Evolutionary conservation across 257 asterid species (phyloP), one percentile per base, ranked within the genome.

Genomic region (Solanum tacnaense): DNA sequence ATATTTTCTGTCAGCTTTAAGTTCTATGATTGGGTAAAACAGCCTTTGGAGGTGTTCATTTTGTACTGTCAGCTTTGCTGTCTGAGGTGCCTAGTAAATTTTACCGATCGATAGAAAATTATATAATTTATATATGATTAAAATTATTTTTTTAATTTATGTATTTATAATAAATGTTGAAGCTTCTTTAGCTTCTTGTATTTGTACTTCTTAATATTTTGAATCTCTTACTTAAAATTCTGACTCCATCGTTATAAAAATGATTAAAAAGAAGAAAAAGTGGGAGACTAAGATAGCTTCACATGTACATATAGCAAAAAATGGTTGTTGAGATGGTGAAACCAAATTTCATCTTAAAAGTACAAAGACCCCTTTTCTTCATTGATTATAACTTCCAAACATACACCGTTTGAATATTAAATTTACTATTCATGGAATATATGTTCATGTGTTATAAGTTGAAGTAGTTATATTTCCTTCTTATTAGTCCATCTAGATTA

Each of bases 81-180:
- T 29, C 36, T 29, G 12, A 29, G 76, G 38, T 56, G 11, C 5
- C 65, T 56, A 56, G 11, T 7, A 18, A 56, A 2, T 56, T 20
- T 56, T 56, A 56, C 1, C 4, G 0, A 1, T 0, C 4, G 1
- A 6, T 52, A 6, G 1, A 58, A 58, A 58, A 58, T 21, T 21
- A 21, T 58, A 21, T 58, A 1, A 0, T 58, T 7, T 58, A 58
- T 58, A 58, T 58, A 58, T 7, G 0, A 21, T 58, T 20, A 58
- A 56, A 58, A 7, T 1, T 23, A 3, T 60, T 8, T 0, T 58
- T 20, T 58, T 58, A 20, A 58, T 58, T 58, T 1, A 20, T 7
- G 0, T 20, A 58, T 58, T 1, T 58, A 7, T 8, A 58, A 5
- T 58, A 21, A 58, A 21, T 21, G 5, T 8, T 8, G 0, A 21